These are phyloP conservation scores for Wickerhamomyces subpelliculosus DNA, from an alignment of 805 yeast genomes.

Conservation along the genomic window DNA sequence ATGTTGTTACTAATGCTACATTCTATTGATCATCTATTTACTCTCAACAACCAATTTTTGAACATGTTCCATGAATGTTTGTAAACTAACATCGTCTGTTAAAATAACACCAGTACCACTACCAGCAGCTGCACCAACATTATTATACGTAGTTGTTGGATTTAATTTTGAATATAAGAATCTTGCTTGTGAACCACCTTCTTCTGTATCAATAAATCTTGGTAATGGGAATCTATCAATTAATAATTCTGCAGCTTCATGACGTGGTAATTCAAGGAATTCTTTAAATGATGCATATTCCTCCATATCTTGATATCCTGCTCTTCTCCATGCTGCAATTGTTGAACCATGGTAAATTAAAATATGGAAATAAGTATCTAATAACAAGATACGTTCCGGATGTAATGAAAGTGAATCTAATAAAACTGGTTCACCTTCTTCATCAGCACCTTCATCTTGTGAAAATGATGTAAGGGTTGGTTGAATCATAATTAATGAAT, in stretches of 20 bases:
- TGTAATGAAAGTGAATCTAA: constrained; percentile 58
- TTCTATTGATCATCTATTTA: neutral
- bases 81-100: constrained; percentile 57
- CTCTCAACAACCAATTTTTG: constrained; percentile 17
- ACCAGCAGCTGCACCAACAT: constrained; percentile 26
- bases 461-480: constrained; percentile 59
- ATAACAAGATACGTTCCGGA: constrained; percentile 46
- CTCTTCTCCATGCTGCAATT: constrained; percentile 61
- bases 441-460: constrained; percentile 19
- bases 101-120: constrained; percentile 32
- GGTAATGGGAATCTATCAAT: constrained; percentile 68
- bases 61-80: constrained; percentile 45
- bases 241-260: constrained; percentile 58
- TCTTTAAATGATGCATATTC: constrained; percentile 54
- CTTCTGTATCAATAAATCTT: constrained; percentile 65
- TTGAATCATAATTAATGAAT: constrained; percentile 61
- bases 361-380: constrained; percentile 67
- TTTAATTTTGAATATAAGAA: constrained; percentile 63
- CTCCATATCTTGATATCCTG: constrained; percentile 53
- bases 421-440: constrained; percentile 56
- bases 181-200: constrained; percentile 72
- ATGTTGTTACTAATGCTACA: too few relatives aligned
- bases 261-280: constrained; percentile 54
- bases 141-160: constrained; percentile 53
- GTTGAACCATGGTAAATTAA: constrained; percentile 60